Evolutionary conservation across 2,329 filamentous ascomycete species (phyloP).

Genomic region (Colletotrichum theobromicola): DNA sequence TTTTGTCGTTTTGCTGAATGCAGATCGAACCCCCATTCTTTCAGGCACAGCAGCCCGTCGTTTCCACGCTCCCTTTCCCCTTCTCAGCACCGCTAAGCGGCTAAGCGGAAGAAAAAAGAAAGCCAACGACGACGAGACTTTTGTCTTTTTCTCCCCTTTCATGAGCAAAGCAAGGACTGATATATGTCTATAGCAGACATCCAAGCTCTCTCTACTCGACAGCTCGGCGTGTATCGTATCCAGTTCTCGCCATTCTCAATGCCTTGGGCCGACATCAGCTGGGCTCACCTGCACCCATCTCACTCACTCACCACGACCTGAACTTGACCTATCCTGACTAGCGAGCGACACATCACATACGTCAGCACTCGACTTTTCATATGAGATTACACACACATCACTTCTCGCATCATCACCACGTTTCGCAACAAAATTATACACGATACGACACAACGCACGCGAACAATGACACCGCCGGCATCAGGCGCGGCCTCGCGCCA

Average conservation of each 20-base stretch:
- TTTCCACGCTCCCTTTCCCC: not conserved
- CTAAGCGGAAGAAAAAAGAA: too few species aligned
- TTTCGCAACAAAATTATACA: not conserved
- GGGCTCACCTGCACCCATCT: not conserved
- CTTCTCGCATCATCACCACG: not conserved
- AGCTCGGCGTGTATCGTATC: not conserved
- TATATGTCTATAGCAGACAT: not conserved
- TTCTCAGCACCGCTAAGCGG: not conserved
- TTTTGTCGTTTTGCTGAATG: not conserved
- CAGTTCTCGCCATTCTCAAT: not conserved
- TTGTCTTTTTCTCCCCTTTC: not conserved
- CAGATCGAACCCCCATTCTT: not conserved
- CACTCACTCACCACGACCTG: not conserved
- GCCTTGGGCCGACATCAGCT: not conserved
- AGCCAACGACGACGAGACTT: not conserved
- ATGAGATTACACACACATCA: not conserved
- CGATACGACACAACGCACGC: not conserved
- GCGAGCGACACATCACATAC: slow-evolving; percentile 12
- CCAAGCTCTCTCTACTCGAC: not conserved
- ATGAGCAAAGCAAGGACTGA: not conserved
- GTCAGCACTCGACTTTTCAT: not conserved
- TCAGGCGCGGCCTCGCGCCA: not conserved
- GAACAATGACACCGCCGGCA: slow-evolving; percentile 8
- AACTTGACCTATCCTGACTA: not conserved
- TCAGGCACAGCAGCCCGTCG: not conserved